Evolutionary conservation across 2,329 filamentous ascomycete genomes (phyloP).

Genomic region (Macrophomina pseudophaseolina): DNA sequence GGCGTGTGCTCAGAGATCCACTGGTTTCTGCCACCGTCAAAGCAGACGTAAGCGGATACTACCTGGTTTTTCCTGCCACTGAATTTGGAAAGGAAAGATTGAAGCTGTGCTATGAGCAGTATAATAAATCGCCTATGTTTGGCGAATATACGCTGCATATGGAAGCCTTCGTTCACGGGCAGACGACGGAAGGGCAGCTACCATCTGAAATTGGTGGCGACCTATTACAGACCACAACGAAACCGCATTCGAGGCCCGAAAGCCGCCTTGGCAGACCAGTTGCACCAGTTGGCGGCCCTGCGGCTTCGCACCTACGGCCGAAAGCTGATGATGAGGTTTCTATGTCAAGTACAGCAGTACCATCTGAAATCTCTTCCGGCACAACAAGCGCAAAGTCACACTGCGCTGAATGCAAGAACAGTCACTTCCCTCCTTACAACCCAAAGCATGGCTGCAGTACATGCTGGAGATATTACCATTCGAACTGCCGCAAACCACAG

Average conservation of each 20-base stretch:
- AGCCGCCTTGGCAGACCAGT: background rate
- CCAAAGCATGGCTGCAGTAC: background rate
- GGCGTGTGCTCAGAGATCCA: background rate
- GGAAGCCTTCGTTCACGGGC: background rate
- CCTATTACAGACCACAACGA: background rate
- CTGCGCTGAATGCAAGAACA: constrained; percentile 19
- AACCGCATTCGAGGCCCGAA: background rate
- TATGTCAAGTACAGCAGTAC: background rate
- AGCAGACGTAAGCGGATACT: constrained; percentile 9
- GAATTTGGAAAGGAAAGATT: background rate
- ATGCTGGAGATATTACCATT: constrained; percentile 12
- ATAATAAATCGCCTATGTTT: background rate
- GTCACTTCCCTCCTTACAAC: constrained; percentile 15
- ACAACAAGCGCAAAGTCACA: constrained; percentile 1
- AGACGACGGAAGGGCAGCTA: background rate
- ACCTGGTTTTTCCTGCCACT: background rate
- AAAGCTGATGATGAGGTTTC: constrained; percentile 19
- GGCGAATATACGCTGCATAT: constrained; percentile 7
- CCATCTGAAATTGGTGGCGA: background rate
- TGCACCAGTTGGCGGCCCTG: background rate
- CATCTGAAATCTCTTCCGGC: constrained; percentile 9
- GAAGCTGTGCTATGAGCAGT: background rate
- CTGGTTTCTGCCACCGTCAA: background rate
- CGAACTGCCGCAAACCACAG: background rate
- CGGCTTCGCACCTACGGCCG: background rate